Base-by-base conservation (phyloP, 768 basidiomycete genomes). In the Mrakia hoshinonis region DNA sequence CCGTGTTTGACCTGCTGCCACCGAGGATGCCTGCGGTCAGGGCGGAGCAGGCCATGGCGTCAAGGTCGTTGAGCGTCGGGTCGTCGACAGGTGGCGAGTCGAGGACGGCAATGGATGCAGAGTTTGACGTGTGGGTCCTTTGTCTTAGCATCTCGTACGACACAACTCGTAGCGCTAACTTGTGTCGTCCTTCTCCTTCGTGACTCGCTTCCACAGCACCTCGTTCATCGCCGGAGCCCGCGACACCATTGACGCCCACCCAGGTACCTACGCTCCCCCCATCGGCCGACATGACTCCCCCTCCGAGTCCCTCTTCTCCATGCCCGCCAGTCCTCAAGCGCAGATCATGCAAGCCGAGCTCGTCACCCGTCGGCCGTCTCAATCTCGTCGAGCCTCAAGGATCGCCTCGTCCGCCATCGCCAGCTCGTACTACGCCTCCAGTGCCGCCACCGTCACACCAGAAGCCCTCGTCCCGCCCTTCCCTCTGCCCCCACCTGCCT, bases 151-250 rank as follows among this genome's bases (percentile, higher is more conserved):
- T 20, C 6, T 39, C 22, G 1, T 4, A 12, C 36, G 31, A n/a
- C n/a, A 22, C 6, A 20, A 31, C 12, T 22, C 7, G 31, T 15
- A 34, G 10, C 13, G 29, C 1, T 18, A 13, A 26, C 34, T 26
- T 29, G 26, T 10, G 20, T n/a, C 12, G 7, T 26, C 20, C 11
- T 24, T 3, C n/a, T n/a, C n/a, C 31, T 34, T 61, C 18, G 4
- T 61, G 9, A 3, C 11, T 39, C 36, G 18, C 22, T 2, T 22
- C 34, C 34, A 22, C 34, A 61, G 58, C 3, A 61, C 58, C 0
- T 61, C 58, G 31, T 61, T 61, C 58, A 61, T 61, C 58, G 58
- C 58, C 31, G 58, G 58, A 3, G 58, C 31, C 15, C 58, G 58
- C 31, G 58, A 61, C 34, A 61, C 58, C 34, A 31, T 61, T 13